These are phyloP conservation scores for Irpex sp. DNA, from an alignment of 1,284 basidiomycete species.

Conservation along the genomic window DNA sequence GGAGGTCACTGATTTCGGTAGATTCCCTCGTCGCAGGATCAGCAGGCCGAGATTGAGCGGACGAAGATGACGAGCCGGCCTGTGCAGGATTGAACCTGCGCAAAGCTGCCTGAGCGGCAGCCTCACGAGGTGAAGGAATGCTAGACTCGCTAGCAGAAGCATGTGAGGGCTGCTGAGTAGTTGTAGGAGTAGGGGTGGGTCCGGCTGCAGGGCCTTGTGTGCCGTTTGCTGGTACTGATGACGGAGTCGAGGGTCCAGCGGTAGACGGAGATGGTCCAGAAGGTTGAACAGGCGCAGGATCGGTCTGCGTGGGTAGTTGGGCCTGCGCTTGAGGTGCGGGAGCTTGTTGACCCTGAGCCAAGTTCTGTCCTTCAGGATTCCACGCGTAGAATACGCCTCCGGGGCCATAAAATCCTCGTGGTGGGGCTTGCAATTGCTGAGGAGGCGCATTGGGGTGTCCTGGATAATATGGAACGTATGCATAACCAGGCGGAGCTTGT, in stretches of 20 bases:
- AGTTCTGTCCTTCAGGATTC: constrained; percentile 36
- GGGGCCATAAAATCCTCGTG: constrained; percentile 57
- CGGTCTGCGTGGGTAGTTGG: constrained; percentile 10
- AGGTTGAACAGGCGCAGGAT: constrained; percentile 6
- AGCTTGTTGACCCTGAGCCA: constrained; percentile 15
- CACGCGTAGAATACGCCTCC: constrained; percentile 63
- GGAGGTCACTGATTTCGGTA: background rate
- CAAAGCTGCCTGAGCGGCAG: constrained; percentile 34
- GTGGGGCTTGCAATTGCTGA: constrained; percentile 28
- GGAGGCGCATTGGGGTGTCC: constrained; percentile 25
- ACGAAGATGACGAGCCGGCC: background rate
- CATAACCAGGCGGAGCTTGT: constrained; percentile 17
- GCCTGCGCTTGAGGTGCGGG: constrained; percentile 6
- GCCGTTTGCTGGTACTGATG: constrained; percentile 6
- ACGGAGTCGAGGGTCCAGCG: background rate
- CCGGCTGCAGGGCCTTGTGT: constrained; percentile 5
- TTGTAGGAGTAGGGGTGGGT: background rate
- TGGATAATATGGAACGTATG: constrained; percentile 24
- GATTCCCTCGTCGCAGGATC: background rate
- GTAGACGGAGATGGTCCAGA: background rate
- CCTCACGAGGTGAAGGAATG: constrained; percentile 26
- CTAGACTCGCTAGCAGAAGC: constrained; percentile 5
- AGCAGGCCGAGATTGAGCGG: constrained; percentile 1
- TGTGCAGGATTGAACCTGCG: constrained; percentile 22
- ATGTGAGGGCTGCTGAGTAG: background rate